Conservation (phyloP, 2,329 filamentous ascomycete species). For the Pseudocercospora eumusae region DNA sequence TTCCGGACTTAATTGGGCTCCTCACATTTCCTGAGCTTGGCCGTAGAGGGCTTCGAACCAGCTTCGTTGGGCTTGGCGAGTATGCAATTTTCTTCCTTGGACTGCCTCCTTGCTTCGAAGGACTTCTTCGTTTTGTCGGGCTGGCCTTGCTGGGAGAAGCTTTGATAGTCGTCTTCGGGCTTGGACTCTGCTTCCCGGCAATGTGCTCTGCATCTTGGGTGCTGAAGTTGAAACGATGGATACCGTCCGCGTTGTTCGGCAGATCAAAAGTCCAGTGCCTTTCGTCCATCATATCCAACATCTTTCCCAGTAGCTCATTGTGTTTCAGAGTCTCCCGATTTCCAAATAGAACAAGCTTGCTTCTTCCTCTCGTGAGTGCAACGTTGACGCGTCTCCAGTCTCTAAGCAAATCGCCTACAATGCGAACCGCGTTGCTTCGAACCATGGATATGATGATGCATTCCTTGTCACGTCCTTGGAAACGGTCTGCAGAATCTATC, state of each 20-base stretch:
- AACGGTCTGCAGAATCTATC: conserved; percentile 95
- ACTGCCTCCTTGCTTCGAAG: not conserved
- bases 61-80: not conserved
- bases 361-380: conserved; percentile 88
- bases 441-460: conserved; percentile 86
- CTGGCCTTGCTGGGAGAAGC: conserved; percentile 18
- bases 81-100: not conserved
- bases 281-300: conserved; percentile 75
- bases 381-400: conserved; percentile 96
- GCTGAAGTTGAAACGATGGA: conserved; percentile 32
- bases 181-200: conserved; percentile 10
- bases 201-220: conserved; percentile 29
- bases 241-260: conserved; percentile 28
- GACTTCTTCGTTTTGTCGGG: conserved; percentile 16
- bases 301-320: conserved; percentile 72
- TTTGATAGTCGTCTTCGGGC: conserved; percentile 16
- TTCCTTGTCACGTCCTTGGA: conserved; percentile 95
- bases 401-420: conserved; percentile 85
- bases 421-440: conserved; percentile 76
- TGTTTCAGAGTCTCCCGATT: conserved; percentile 72
- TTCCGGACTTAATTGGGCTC: conserved; percentile 8
- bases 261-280: conserved; percentile 80
- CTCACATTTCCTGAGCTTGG: conserved; percentile 17
- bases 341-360: conserved; percentile 85
- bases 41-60: conserved; percentile 9